A percentile compares a stretch with the other conserved stretches of the same genome.
These are phyloP conservation scores for Microsporum ferrugineum DNA, from an alignment of 2,329 filamentous ascomycete species.

Conservation along the genomic window DNA sequence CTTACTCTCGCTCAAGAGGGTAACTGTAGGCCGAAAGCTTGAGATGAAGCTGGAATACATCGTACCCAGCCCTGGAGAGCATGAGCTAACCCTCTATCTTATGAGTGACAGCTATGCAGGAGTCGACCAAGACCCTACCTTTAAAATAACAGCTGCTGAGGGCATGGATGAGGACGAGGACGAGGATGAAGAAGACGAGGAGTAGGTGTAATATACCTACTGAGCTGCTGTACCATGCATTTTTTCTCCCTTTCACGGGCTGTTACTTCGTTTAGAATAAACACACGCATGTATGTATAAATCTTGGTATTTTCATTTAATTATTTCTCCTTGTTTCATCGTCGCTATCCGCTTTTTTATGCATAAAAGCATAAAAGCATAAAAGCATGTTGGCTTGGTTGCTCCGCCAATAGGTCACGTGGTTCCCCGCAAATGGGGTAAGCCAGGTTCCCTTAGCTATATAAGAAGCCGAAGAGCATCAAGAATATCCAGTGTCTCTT, in stretches of 20 bases:
- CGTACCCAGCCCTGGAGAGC: conserved; percentile 71
- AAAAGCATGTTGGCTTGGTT: background rate
- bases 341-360: background rate
- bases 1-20: conserved; percentile 83
- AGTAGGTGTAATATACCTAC: background rate
- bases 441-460: background rate
- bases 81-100: conserved; percentile 80
- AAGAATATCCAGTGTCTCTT: background rate
- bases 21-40: conserved; percentile 70
- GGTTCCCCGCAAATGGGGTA: background rate
- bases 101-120: conserved; percentile 97
- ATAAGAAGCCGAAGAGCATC: background rate
- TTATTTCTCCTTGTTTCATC: background rate
- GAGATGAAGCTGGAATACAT: conserved; percentile 78
- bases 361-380: background rate
- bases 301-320: background rate
- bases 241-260: background rate
- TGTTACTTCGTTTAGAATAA: background rate
- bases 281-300: background rate
- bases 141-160: conserved; percentile 74
- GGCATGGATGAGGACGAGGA: conserved; percentile 91
- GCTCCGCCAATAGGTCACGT: background rate
- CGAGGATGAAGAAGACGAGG: conserved; percentile 42
- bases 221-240: background rate
- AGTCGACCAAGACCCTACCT: conserved; percentile 88